Evolutionary conservation across 2,329 filamentous ascomycete genomes (phyloP).

Genomic region (Elsinoe necatrix): DNA sequence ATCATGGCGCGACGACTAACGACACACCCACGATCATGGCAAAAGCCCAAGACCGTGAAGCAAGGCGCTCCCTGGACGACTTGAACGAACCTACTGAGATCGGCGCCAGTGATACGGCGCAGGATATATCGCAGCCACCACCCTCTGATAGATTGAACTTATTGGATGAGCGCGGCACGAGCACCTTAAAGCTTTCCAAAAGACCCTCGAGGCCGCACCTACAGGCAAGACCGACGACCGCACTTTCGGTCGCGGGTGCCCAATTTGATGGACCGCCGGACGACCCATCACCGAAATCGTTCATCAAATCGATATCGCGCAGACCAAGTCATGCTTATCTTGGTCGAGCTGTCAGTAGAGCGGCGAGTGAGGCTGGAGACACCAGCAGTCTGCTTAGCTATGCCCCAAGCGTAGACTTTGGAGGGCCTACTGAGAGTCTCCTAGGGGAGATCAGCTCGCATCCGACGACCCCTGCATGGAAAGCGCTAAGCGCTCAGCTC

Average conservation of each 20-base stretch:
- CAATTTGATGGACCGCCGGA: constrained; percentile 68
- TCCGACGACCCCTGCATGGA: constrained; percentile 60
- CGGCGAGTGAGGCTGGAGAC: constrained; percentile 52
- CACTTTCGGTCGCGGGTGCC: constrained; percentile 71
- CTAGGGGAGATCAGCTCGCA: constrained; percentile 61
- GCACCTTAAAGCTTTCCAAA: constrained; percentile 29
- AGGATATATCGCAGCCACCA: background rate
- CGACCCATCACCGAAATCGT: constrained; percentile 21
- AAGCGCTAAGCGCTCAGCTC: constrained; percentile 55
- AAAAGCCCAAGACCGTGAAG: background rate
- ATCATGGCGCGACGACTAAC: background rate
- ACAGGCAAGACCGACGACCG: constrained; percentile 67
- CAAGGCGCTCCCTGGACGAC: background rate
- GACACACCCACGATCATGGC: background rate
- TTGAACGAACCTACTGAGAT: background rate
- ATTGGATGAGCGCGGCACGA: constrained; percentile 26
- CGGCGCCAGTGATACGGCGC: background rate
- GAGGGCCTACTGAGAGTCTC: constrained; percentile 71
- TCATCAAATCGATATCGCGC: constrained; percentile 30
- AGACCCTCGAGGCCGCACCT: constrained; percentile 34
- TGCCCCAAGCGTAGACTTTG: constrained; percentile 53
- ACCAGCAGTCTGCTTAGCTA: constrained; percentile 59
- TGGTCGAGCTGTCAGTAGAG: constrained; percentile 37
- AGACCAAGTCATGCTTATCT: constrained; percentile 33
- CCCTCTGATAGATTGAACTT: constrained; percentile 20